Evolutionary conservation across 306 rosid genomes (phyloP).

Genomic region (Chamaecrista fasciculata): DNA sequence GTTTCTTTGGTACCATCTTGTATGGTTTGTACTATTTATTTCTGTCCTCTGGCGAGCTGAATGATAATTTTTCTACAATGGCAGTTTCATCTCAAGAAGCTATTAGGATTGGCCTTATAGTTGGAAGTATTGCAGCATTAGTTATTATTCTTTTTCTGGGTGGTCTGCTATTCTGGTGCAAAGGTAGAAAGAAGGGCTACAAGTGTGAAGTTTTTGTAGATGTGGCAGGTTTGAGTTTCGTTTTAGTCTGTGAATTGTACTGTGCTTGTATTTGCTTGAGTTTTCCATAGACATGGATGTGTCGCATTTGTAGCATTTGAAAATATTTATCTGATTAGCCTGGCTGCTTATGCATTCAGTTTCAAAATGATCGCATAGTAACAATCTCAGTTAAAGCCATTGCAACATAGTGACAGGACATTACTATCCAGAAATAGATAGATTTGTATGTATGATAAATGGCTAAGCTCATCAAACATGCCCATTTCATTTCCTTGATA

Average conservation of each 20-base stretch:
- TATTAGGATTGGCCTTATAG: conserved; percentile 56
- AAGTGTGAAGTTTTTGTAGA: conserved; percentile 73
- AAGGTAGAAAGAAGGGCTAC: conserved; percentile 44
- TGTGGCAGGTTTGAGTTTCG: conserved; percentile 68
- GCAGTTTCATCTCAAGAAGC: conserved; percentile 59
- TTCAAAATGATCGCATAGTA: conserved; percentile 2
- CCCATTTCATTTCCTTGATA: neutral
- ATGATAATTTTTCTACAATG: conserved; percentile 27
- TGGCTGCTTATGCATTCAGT: neutral
- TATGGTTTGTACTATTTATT: neutral
- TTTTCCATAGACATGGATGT: neutral
- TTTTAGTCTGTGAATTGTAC: conserved; percentile 11
- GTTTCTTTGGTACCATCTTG: neutral
- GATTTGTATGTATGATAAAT: neutral
- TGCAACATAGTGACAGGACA: conserved; percentile 7
- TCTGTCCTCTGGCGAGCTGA: conserved; percentile 15
- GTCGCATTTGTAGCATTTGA: neutral
- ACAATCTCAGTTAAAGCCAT: conserved; percentile 2
- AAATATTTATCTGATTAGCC: conserved; percentile 7
- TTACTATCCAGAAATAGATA: conserved; percentile 9
- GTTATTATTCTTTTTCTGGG: conserved; percentile 51
- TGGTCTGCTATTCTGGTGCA: conserved; percentile 50
- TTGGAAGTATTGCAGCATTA: conserved; percentile 61
- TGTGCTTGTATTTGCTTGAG: neutral
- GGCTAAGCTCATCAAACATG: neutral